A percentile compares a stretch with the other conserved stretches of the same genome.
Evolutionary conservation across 2,329 filamentous ascomycete species (phyloP).

Genomic region (Fusarium piperis): DNA sequence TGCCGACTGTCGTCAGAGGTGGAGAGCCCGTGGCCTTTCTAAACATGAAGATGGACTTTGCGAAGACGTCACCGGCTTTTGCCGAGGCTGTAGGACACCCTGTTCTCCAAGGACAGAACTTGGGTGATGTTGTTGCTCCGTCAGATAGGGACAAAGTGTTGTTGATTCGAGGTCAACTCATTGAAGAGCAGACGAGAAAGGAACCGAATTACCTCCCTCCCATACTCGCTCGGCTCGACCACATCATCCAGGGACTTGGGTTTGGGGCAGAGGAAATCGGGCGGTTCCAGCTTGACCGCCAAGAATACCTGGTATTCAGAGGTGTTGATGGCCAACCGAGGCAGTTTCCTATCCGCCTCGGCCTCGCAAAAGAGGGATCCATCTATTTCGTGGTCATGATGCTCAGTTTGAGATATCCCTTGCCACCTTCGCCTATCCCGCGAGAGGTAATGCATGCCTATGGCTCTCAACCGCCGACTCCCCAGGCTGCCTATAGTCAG

Average conservation of each 20-base stretch:
- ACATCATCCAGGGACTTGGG: constrained; percentile 64
- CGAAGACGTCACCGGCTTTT: constrained; percentile 66
- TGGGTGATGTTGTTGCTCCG: constrained; percentile 63
- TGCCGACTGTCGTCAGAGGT: constrained; percentile 52
- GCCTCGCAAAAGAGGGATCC: constrained; percentile 68
- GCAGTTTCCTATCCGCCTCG: constrained; percentile 61
- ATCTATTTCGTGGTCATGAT: constrained; percentile 70
- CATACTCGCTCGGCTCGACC: constrained; percentile 66
- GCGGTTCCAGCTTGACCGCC: constrained; percentile 61
- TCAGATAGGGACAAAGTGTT: constrained; percentile 63
- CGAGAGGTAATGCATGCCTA: constrained; percentile 56
- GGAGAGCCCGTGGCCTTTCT: constrained; percentile 67
- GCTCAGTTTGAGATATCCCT: constrained; percentile 54
- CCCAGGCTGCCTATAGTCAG: constrained; percentile 51
- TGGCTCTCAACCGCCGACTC: constrained; percentile 47
- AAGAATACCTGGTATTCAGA: constrained; percentile 65
- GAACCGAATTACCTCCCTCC: constrained; percentile 72
- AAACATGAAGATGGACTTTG: constrained; percentile 66
- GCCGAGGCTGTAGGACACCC: constrained; percentile 63
- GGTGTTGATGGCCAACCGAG: constrained; percentile 62
- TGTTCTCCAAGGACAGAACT: constrained; percentile 57
- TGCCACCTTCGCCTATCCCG: constrained; percentile 56
- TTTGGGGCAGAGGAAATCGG: constrained; percentile 64
- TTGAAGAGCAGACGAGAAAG: constrained; percentile 65
- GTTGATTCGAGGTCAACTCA: constrained; percentile 61